A percentile compares a stretch with the other conserved stretches of the same genome.
Evolutionary conservation across 2,329 filamentous ascomycete species (phyloP).

Genomic region (Xylariomycetidae sp.): DNA sequence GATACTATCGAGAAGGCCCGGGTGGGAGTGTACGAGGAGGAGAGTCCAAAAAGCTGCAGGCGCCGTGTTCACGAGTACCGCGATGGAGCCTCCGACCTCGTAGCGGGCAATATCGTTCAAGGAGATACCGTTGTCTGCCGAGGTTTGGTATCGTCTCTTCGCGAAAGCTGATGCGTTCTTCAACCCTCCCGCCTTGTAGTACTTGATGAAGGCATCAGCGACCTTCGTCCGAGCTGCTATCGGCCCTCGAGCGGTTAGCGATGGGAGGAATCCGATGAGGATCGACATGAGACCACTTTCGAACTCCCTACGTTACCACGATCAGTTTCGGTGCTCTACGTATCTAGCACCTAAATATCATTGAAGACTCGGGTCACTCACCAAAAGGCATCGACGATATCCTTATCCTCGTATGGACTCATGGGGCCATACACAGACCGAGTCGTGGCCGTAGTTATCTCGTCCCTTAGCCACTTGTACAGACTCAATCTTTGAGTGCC

Average conservation of each 20-base stretch:
- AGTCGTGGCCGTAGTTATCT: constrained; percentile 32
- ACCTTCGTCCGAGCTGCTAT: constrained; percentile 29
- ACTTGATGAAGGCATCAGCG: constrained; percentile 30
- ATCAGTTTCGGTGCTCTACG: too few relatives aligned
- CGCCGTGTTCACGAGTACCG: constrained; percentile 34
- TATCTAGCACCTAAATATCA: too few relatives aligned
- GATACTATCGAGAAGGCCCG: constrained; percentile 23
- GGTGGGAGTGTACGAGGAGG: constrained; percentile 28
- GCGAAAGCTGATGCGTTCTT: constrained; percentile 33
- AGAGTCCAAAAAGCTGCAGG: constrained; percentile 37
- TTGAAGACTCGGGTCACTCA: too few relatives aligned
- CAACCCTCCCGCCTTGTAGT: constrained; percentile 34
- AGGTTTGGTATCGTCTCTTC: constrained; percentile 29
- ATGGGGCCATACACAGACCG: constrained; percentile 35
- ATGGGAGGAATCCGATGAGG: constrained; percentile 21
- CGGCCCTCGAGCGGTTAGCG: constrained; percentile 27
- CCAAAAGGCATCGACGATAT: constrained; percentile 31
- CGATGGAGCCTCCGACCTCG: constrained; percentile 36
- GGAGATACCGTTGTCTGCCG: constrained; percentile 24
- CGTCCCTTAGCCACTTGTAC: constrained; percentile 22
- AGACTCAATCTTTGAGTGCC: constrained; percentile 11
- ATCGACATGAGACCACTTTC: constrained; percentile 17
- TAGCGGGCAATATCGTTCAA: constrained; percentile 33
- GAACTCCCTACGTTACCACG: constrained; percentile 19
- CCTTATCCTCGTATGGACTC: constrained; percentile 34